Conservation (phyloP, 192 early-diverging fungal genomes). For the Chytriomyces sp. region DNA sequence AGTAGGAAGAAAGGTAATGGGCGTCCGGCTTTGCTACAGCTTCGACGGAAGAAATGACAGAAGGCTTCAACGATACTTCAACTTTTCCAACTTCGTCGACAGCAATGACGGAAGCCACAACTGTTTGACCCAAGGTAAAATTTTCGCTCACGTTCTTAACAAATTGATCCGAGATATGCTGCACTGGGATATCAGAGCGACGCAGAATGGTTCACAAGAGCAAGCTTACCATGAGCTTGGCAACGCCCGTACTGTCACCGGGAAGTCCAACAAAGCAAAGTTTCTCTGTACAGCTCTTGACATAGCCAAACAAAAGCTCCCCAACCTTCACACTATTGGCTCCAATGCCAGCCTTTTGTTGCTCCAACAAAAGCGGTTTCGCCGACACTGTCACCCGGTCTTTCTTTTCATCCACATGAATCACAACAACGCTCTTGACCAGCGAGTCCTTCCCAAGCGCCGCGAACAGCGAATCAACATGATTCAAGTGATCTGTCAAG, state of each 20-base stretch:
- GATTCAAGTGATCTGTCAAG: constrained; percentile 63
- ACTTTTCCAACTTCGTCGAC: constrained; percentile 58
- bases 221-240: constrained; percentile 47
- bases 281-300: constrained; percentile 69
- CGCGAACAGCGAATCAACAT: constrained; percentile 58
- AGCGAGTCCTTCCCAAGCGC: constrained; percentile 51
- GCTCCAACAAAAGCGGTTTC: constrained; percentile 49
- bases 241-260: constrained; percentile 61
- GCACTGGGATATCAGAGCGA: no score
- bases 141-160: constrained; percentile 57
- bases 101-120: constrained; percentile 60
- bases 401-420: constrained; percentile 24
- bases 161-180: constrained; percentile 67
- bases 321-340: constrained; percentile 61
- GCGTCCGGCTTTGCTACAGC: constrained; percentile 13
- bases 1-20: constrained; percentile 32
- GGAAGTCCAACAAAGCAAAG: constrained; percentile 71
- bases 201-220: no score
- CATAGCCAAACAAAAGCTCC: constrained; percentile 72
- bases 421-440: neutral
- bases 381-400: constrained; percentile 58
- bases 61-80: constrained; percentile 70
- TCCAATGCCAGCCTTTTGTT: constrained; percentile 43
- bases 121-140: constrained; percentile 69
- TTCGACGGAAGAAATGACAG: constrained; percentile 29